These are phyloP conservation scores for Globisporangium nagaii DNA, from an alignment of 352 stramenopile species.

Conservation along the genomic window DNA sequence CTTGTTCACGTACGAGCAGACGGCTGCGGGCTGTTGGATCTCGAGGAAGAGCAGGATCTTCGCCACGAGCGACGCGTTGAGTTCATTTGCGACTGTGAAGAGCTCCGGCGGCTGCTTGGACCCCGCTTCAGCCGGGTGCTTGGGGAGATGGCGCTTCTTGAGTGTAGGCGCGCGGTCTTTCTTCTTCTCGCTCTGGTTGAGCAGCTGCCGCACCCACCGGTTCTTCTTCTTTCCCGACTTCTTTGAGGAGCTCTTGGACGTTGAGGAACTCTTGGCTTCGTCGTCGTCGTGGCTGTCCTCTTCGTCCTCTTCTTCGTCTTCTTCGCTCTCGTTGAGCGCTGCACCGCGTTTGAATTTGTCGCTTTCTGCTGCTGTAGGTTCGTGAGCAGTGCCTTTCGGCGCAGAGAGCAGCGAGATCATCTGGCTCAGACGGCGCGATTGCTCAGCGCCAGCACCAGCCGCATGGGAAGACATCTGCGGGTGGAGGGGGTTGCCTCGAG, in stretches of 20 bases:
- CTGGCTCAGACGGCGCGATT: background rate
- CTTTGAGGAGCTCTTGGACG: background rate
- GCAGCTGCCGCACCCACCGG: slow-evolving; percentile 6
- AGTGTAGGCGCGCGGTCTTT: background rate
- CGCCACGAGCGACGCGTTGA: slow-evolving; percentile 20
- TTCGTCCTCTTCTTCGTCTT: background rate
- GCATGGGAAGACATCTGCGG: background rate
- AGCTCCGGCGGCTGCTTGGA: slow-evolving; percentile 10
- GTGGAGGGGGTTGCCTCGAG: background rate
- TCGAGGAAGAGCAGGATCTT: slow-evolving; percentile 36
- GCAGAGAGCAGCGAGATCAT: background rate
- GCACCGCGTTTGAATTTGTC: background rate
- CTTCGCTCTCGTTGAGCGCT: background rate
- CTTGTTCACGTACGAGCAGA: slow-evolving; percentile 33
- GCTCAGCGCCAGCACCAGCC: too few species aligned
- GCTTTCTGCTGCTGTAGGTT: background rate
- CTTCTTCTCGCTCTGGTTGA: slow-evolving; percentile 6
- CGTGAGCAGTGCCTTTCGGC: background rate
- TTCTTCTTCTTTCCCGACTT: background rate
- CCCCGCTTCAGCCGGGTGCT: background rate
- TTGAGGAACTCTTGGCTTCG: background rate
- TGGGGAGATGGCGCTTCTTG: background rate
- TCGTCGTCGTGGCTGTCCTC: background rate
- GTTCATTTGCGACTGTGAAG: slow-evolving; percentile 17
- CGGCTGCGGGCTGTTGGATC: slow-evolving; percentile 17